phyloP scores from a whole-genome alignment of 192 early-diverging fungal genomes.

The Dissophora globulifera region DNA sequence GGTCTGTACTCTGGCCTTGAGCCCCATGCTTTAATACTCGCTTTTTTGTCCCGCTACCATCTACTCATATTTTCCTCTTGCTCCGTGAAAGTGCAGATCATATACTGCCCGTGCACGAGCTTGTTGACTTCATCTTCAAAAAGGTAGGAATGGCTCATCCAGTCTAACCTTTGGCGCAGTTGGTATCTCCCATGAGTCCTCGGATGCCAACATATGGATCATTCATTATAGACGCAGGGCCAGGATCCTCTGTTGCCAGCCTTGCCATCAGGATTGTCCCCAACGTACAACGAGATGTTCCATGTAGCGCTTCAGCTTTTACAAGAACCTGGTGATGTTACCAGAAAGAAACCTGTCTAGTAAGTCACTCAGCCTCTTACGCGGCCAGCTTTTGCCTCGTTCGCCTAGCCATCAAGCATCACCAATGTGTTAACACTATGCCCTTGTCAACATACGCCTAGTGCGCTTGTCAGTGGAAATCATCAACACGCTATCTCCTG shows the following conservation, averaged over 20 bases:
- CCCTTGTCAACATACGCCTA: conserved; percentile 4
- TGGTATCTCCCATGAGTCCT: conserved; percentile 2
- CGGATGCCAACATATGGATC: conserved; percentile 11
- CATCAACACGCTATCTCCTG: conserved; percentile 7
- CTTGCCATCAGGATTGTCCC: conserved; percentile 12
- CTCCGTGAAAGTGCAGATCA: conserved; percentile 3
- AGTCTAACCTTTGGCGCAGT: neutral
- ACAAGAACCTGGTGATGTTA: conserved; percentile 7
- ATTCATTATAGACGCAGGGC: neutral
- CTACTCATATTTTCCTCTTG: conserved; percentile 10
- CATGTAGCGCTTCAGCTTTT: conserved; percentile 1
- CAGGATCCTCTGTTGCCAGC: conserved; percentile 12
- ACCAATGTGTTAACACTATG: conserved; percentile 5
- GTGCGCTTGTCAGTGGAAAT: conserved; percentile 12
- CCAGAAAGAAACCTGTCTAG: conserved; percentile 15
- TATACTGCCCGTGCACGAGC: conserved; percentile 5
- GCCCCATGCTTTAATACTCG: neutral
- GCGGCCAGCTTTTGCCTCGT: neutral
- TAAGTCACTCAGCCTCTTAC: conserved; percentile 8
- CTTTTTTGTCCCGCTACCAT: conserved; percentile 4
- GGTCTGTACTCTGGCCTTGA: conserved; percentile 20
- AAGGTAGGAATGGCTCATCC: conserved; percentile 12
- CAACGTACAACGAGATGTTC: conserved; percentile 17
- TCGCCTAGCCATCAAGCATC: neutral
- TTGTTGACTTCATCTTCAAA: conserved; percentile 19